Conservation (phyloP, 2,329 filamentous ascomycete genomes). For the Sporothrix pseudoabietina region DNA sequence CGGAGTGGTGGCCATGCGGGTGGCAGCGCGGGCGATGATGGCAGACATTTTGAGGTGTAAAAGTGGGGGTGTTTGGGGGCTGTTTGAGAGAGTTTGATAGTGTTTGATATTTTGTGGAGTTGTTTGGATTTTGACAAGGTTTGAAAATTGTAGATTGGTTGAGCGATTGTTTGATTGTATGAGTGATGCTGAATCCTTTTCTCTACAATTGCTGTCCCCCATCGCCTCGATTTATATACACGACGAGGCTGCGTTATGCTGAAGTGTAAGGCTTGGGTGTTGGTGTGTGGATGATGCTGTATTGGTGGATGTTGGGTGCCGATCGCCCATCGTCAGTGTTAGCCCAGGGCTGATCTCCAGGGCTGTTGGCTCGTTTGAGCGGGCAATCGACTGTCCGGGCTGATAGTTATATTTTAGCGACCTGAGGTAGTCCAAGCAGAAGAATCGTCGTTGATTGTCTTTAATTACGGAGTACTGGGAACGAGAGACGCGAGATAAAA, state of each 20-base stretch:
- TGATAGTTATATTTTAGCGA: background rate
- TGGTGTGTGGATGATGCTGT: background rate
- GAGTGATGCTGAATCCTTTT: background rate
- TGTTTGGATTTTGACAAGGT: background rate
- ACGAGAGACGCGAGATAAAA: background rate
- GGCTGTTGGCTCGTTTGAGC: background rate
- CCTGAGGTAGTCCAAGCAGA: background rate
- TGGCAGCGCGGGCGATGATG: background rate
- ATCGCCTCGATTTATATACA: background rate
- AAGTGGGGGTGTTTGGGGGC: background rate
- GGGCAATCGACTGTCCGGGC: background rate
- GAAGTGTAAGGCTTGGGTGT: background rate
- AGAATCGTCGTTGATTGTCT: background rate
- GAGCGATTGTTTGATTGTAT: background rate
- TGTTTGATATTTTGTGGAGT: background rate
- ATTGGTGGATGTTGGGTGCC: background rate
- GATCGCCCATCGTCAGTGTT: background rate
- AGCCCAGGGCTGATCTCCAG: background rate
- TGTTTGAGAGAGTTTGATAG: background rate
- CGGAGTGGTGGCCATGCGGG: background rate
- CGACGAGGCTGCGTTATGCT: slow-evolving; percentile 6
- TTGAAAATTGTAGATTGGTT: too few species aligned
- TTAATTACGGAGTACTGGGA: background rate
- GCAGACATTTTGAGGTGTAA: background rate
- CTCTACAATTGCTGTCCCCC: background rate